phyloP scores from a whole-genome alignment of 306 rosid genomes.

The Vachellia collinsii region DNA sequence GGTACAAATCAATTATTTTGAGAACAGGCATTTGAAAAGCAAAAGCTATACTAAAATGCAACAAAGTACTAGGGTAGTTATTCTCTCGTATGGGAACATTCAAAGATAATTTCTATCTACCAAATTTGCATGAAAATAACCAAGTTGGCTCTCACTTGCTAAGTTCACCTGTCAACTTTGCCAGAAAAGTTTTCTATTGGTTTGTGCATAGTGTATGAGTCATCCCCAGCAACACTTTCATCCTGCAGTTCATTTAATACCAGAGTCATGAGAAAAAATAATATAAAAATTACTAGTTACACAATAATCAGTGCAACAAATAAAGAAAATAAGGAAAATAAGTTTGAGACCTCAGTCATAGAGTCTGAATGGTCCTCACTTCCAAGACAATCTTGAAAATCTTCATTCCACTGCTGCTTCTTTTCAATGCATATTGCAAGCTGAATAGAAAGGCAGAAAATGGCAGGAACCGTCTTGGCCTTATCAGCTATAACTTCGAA shows the following conservation, averaged over 20 bases:
- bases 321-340: slow-evolving; percentile 32
- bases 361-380: slow-evolving; percentile 70
- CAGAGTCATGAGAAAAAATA: slow-evolving; percentile 33
- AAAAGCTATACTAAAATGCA: slow-evolving; percentile 25
- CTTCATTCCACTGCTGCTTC: slow-evolving; percentile 70
- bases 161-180: slow-evolving; percentile 98
- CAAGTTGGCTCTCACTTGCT: slow-evolving; percentile 89
- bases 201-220: slow-evolving; percentile 50
- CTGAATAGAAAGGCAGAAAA: slow-evolving; percentile 53
- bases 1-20: slow-evolving; percentile 30
- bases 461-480: slow-evolving; percentile 25
- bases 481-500: slow-evolving; percentile 28
- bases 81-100: slow-evolving; percentile 7
- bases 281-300: background rate
- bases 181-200: slow-evolving; percentile 55
- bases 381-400: slow-evolving; percentile 89
- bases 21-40: slow-evolving; percentile 17
- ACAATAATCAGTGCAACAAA: slow-evolving; percentile 29
- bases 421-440: slow-evolving; percentile 90
- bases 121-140: slow-evolving; percentile 38
- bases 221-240: slow-evolving; percentile 56
- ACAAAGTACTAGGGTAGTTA: slow-evolving; percentile 5
- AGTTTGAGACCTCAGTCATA: slow-evolving; percentile 54
- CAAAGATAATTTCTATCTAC: background rate
- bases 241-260: slow-evolving; percentile 61